phyloP scores from a whole-genome alignment of 1,284 basidiomycete species.

The Trichosporon sp. region DNA sequence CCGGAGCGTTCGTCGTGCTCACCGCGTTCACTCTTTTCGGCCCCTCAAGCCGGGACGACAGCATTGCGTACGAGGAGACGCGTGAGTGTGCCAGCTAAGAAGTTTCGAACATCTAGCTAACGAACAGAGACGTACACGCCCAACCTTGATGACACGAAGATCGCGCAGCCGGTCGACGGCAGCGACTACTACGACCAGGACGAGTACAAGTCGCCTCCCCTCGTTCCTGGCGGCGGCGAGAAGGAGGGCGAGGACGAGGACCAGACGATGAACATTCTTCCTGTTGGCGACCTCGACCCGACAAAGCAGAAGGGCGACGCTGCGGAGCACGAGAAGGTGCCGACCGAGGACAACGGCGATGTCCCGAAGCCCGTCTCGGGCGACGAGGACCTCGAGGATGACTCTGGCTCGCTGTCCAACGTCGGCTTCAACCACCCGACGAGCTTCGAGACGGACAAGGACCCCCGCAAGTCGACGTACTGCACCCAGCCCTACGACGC shows the following conservation, averaged over 20 bases:
- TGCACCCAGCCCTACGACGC: constrained; percentile 60
- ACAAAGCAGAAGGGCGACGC: constrained; percentile 23
- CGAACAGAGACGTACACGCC: constrained; percentile 40
- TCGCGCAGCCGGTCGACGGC: constrained; percentile 2
- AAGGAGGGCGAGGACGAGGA: constrained; percentile 20
- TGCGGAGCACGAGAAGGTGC: not conserved
- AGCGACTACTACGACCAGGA: constrained; percentile 24
- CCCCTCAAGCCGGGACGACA: not conserved
- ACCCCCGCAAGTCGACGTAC: constrained; percentile 48
- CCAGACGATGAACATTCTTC: constrained; percentile 11
- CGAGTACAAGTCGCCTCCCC: constrained; percentile 43
- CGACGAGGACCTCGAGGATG: constrained; percentile 16
- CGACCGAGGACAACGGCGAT: not conserved
- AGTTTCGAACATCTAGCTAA: not conserved
- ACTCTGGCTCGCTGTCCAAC: constrained; percentile 13
- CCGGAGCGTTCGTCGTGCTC: not conserved
- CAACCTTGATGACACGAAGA: constrained; percentile 23
- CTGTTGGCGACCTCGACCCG: constrained; percentile 27
- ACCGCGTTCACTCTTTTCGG: not conserved
- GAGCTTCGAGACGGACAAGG: constrained; percentile 46
- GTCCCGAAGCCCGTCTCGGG: not conserved
- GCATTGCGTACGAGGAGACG: constrained; percentile 27
- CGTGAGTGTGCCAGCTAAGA: constrained; percentile 22
- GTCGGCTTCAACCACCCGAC: constrained; percentile 25
- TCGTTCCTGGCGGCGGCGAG: constrained; percentile 33